Evolutionary conservation across 169 alveolate species (phyloP).

Genomic region (Plasmodium malariae): DNA sequence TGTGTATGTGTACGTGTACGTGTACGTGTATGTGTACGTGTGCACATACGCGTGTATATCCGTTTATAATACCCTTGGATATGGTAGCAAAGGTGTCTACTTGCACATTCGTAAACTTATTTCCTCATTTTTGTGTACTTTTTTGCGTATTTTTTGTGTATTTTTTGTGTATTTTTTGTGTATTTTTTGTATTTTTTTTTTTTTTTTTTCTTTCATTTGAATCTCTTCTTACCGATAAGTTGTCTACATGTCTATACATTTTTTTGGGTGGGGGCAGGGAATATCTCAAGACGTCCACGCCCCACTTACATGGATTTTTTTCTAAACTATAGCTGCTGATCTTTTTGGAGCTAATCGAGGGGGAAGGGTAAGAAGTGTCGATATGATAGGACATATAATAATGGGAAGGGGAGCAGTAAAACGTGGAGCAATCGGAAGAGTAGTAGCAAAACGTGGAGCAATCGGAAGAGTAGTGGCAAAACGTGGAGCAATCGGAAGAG

Average conservation of each 20-base stretch:
- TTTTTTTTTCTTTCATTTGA: background rate
- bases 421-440: background rate
- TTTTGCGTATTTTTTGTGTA: too few species aligned
- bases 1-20: background rate
- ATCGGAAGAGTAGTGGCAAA: background rate
- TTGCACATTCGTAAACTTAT: too few species aligned
- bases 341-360: constrained; percentile 66
- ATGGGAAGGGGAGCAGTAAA: too few species aligned
- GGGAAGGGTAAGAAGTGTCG: too few species aligned
- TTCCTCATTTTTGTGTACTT: too few species aligned
- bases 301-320: constrained; percentile 70
- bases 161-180: too few species aligned
- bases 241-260: constrained; percentile 36
- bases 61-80: background rate
- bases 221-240: constrained; percentile 37
- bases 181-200: too few species aligned
- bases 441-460: background rate
- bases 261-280: constrained; percentile 39
- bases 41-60: background rate
- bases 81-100: background rate
- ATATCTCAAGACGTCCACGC: constrained; percentile 61
- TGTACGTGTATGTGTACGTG: background rate
- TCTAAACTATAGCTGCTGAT: constrained; percentile 36
- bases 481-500: too few species aligned
- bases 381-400: too few species aligned